A percentile compares a stretch with the other conserved stretches of the same genome.
Conservation (phyloP, 148 eudicot species). For the Rhododendron ovatum region DNA sequence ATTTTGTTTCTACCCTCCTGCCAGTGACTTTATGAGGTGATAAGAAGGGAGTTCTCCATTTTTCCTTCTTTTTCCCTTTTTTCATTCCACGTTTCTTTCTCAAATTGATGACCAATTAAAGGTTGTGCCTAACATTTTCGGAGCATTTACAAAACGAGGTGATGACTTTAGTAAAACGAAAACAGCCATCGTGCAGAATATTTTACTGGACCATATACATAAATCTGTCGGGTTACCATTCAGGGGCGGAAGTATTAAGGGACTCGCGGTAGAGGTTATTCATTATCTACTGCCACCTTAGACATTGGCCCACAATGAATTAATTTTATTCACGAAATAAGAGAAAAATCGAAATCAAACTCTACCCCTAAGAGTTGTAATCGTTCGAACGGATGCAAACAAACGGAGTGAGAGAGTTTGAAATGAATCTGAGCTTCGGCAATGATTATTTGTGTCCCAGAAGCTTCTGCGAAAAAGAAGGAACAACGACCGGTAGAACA, state of each 20-base stretch:
- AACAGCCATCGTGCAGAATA: background rate
- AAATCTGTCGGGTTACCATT: background rate
- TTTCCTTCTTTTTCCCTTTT: background rate
- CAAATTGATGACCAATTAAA: background rate
- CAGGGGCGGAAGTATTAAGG: background rate
- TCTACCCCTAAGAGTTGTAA: too few species aligned
- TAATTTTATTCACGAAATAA: too few species aligned
- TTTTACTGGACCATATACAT: background rate
- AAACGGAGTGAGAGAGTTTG: too few species aligned
- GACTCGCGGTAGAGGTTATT: background rate
- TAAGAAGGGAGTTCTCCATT: background rate
- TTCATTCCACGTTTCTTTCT: background rate
- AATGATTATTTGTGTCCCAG: too few species aligned
- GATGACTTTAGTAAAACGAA: background rate
- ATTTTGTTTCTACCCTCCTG: background rate
- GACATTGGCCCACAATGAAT: too few species aligned
- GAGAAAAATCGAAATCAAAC: too few species aligned
- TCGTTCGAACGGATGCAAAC: too few species aligned
- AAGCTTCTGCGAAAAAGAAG: too few species aligned
- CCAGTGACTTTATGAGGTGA: background rate
- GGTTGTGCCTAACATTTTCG: background rate
- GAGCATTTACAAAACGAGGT: background rate
- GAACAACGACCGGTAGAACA: too few species aligned
- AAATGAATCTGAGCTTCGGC: too few species aligned
- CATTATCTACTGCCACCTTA: too few species aligned